A percentile compares a stretch with the other conserved stretches of the same genome.
Conservation (phyloP, 371 early-diverging fungal species). For the Rhizopus sp. region DNA sequence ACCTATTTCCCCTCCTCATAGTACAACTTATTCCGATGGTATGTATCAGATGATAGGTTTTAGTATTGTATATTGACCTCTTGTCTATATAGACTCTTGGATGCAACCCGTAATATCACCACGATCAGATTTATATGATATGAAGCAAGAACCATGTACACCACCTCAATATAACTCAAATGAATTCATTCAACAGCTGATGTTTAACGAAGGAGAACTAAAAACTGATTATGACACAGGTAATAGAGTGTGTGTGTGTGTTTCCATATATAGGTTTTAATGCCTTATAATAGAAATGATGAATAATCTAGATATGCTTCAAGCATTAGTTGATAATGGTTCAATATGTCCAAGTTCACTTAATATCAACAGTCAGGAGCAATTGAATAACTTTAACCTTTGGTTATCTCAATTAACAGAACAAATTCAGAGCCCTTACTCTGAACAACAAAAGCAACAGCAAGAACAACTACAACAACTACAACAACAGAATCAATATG, state of each 20-base stretch:
- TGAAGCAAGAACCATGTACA: conserved; percentile 25
- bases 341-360: conserved; percentile 15
- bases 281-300: conserved; percentile 22
- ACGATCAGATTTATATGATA: conserved; percentile 20
- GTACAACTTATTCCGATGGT: conserved; percentile 26
- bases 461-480: conserved; percentile 4
- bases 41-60: neutral
- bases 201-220: conserved; percentile 24
- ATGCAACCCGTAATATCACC: conserved; percentile 18
- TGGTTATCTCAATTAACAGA: conserved; percentile 25
- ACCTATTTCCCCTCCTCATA: conserved; percentile 29
- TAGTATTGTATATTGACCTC: neutral
- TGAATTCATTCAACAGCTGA: conserved; percentile 18
- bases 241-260: conserved; percentile 6
- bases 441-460: conserved; percentile 11
- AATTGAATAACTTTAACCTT: conserved; percentile 18
- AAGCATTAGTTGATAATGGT: conserved; percentile 22
- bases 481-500: conserved; percentile 6
- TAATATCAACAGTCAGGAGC: conserved; percentile 20
- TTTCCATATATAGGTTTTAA: conserved; percentile 1
- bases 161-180: conserved; percentile 16
- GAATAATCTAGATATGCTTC: conserved; percentile 21
- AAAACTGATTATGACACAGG: conserved; percentile 30
- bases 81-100: conserved; percentile 21
- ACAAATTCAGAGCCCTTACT: conserved; percentile 12